Evolutionary conservation across 805 yeast genomes (phyloP).

Genomic region (Cyberlindnera suaveolens): DNA sequence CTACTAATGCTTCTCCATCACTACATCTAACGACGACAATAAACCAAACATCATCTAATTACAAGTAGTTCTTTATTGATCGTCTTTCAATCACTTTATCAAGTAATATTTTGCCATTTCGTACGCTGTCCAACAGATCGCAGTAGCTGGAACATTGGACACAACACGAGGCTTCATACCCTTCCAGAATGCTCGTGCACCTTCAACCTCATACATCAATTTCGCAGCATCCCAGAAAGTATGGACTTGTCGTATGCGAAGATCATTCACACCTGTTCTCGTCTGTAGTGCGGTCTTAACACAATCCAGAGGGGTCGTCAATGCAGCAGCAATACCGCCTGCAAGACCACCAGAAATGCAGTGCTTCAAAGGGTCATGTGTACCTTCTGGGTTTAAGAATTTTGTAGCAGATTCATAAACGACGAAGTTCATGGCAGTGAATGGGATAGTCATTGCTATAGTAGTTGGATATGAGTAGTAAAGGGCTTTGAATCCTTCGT

Average conservation of each 20-base stretch:
- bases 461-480: constrained; percentile 96
- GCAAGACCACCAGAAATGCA: constrained; percentile 90
- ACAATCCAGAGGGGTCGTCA: constrained; percentile 92
- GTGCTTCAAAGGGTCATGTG: constrained; percentile 87
- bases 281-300: constrained; percentile 90
- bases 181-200: constrained; percentile 61
- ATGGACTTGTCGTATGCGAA: constrained; percentile 42
- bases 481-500: constrained; percentile 72
- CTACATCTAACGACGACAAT: too few relatives aligned
- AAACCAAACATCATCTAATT: too few relatives aligned
- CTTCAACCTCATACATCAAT: constrained; percentile 55
- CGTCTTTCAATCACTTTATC: constrained; percentile 4
- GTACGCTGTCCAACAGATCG: constrained; percentile 96
- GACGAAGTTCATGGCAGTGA: constrained; percentile 90
- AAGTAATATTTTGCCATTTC: constrained; percentile 80
- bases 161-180: constrained; percentile 89
- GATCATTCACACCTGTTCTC: constrained; percentile 42
- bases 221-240: constrained; percentile 69
- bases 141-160: constrained; percentile 91
- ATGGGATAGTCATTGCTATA: constrained; percentile 83
- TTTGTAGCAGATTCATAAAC: constrained; percentile 79
- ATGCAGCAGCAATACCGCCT: constrained; percentile 92
- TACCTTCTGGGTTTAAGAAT: constrained; percentile 66
- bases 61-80: not conserved
- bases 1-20: too few relatives aligned